Conservation (phyloP, 768 basidiomycete species). For the Stropharia rugosoannulata region DNA sequence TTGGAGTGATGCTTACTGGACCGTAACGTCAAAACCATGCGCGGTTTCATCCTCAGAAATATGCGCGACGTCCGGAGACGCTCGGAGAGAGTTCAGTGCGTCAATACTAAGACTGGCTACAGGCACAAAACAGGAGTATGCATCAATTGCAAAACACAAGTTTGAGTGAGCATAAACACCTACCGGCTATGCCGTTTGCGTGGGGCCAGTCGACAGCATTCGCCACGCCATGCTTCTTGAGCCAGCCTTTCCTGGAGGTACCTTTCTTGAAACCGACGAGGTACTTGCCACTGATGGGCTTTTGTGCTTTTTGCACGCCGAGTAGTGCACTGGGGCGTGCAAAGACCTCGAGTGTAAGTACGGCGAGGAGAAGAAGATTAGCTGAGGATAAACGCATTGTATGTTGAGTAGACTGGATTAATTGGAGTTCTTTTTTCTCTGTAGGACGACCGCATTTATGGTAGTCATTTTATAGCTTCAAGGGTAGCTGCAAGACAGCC, state of each 20-base stretch:
- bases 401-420: neutral
- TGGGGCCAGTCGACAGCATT: slow-evolving; percentile 22
- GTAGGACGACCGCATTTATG: too few species aligned
- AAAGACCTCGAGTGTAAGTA: slow-evolving; percentile 1
- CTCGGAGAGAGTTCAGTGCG: slow-evolving; percentile 23
- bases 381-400: neutral
- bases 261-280: slow-evolving; percentile 31
- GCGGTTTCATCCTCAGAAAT: slow-evolving; percentile 31
- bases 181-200: slow-evolving; percentile 33
- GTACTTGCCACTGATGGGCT: slow-evolving; percentile 25
- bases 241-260: slow-evolving; percentile 12
- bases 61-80: slow-evolving; percentile 23
- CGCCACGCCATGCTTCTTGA: slow-evolving; percentile 3
- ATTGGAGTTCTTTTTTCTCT: too few species aligned
- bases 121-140: slow-evolving; percentile 6
- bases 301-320: slow-evolving; percentile 22
- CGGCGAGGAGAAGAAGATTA: neutral
- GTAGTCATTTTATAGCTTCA: too few species aligned
- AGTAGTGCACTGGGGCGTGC: slow-evolving; percentile 14
- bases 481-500: too few species aligned
- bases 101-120: slow-evolving; percentile 14
- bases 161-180: neutral
- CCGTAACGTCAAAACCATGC: slow-evolving; percentile 21
- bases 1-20: neutral
- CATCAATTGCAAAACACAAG: neutral